Evolutionary conservation across 202 grass and related monocot species (phyloP), one percentile per base, ranked within the genome.

Genomic region (Carex sylvatica): DNA sequence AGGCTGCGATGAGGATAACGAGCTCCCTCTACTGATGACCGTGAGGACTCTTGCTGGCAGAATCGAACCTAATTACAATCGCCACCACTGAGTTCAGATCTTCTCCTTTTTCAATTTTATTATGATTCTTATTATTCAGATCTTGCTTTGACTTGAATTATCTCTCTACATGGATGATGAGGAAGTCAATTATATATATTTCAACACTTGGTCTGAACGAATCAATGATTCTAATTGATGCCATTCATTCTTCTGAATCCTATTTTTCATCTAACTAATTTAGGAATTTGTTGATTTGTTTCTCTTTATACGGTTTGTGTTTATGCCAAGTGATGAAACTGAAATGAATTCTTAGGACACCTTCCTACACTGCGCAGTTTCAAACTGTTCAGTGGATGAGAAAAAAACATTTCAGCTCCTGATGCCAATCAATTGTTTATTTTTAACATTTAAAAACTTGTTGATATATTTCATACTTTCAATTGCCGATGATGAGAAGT

Each of bases 1-100:
- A 67, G 74, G 22, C 83, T 90, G 66, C 86, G 6, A 93, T 93
- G 89, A 92, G 83, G 95, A 93, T 78, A 95, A 85, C 51, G 90
- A 95, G 95, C 95, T 95, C 92, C 95, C 95, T 98, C 95, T 98
- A 88, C 92, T 93, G 92, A 93, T 87, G 2, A 44, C 42, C 83
- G 82, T 98, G 92, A 90, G 61, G 92, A 93, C 51, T 79, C 68
- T 78, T 16, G 95, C 92, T 91, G 89, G 95, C 91, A 83, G 92
- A 98, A 95, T 98, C 91, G 91, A 98, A 92, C 95, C 91, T 70
- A 88, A 79, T 24, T 6, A 28, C 12, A 81, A 53, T 74, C 67
- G 95, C 95, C 95, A 90, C 70, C 65, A 87, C 95, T 97, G 95
- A 97, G 88, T 82, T 82, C 63, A 80, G 11, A 14, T 51, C 52